Evolutionary conservation across 2,329 filamentous ascomycete genomes (phyloP).

Genomic region (Aspergillus pseudoglaucus): DNA sequence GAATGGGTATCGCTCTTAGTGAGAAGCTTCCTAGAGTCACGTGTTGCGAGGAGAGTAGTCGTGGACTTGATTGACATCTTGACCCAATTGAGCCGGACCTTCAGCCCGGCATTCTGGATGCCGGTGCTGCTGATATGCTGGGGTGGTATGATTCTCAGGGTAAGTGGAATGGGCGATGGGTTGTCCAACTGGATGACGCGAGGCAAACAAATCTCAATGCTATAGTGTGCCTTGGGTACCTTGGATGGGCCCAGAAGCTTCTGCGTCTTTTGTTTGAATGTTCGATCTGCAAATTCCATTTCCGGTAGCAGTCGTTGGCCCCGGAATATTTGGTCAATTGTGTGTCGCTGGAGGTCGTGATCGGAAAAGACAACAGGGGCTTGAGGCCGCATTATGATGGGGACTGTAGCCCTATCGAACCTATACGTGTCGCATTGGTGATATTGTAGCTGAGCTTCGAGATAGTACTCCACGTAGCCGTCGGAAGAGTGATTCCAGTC

Average conservation of each 20-base stretch:
- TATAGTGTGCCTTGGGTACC: conserved; percentile 26
- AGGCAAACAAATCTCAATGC: conserved; percentile 21
- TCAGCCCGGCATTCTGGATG: conserved; percentile 8
- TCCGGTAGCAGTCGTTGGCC: conserved; percentile 27
- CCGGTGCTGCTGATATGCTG: conserved; percentile 7
- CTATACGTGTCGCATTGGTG: neutral
- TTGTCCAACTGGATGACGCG: conserved; percentile 15
- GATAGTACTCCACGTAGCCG: conserved; percentile 31
- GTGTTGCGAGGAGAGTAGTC: conserved; percentile 8
- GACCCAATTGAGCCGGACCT: conserved; percentile 10
- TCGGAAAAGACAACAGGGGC: neutral
- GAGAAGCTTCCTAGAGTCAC: neutral
- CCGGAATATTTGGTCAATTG: neutral
- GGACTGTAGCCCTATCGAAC: conserved; percentile 5
- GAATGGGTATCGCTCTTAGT: neutral
- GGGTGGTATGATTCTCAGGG: conserved; percentile 3
- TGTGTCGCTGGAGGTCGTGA: neutral
- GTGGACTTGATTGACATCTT: conserved; percentile 7
- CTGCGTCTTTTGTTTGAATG: conserved; percentile 28
- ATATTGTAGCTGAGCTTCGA: conserved; percentile 23
- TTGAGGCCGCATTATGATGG: conserved; percentile 10
- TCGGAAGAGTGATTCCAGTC: conserved; percentile 8
- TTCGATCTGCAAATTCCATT: conserved; percentile 21
- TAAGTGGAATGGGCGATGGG: conserved; percentile 9
- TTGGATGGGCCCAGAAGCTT: conserved; percentile 28